Percentiles rank a stretch among this genome's conserved stretches.
These are phyloP conservation scores for Zygotorulaspora danielsina DNA, from an alignment of 805 yeast species.

Conservation along the genomic window DNA sequence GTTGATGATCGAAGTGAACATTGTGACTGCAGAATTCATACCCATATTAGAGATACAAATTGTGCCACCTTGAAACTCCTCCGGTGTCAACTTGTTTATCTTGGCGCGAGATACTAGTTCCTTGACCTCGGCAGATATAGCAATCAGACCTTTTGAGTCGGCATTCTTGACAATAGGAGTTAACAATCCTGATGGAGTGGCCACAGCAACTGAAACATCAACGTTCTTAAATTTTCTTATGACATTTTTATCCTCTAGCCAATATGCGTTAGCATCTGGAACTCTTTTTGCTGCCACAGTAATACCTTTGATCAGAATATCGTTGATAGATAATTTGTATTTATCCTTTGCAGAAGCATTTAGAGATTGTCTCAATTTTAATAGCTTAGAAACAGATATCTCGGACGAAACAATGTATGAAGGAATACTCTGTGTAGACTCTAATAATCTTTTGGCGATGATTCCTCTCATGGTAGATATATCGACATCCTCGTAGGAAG, in stretches of 20 bases:
- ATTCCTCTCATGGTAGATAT: slow-evolving; percentile 89
- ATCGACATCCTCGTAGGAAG: slow-evolving; percentile 76
- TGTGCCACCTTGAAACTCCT: slow-evolving; percentile 99
- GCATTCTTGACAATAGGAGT: slow-evolving; percentile 94
- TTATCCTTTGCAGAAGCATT: slow-evolving; percentile 81
- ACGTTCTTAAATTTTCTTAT: slow-evolving; percentile 89
- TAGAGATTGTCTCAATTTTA: slow-evolving; percentile 86
- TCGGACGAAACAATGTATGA: slow-evolving; percentile 87
- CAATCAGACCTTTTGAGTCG: slow-evolving; percentile 76
- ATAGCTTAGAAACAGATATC: slow-evolving; percentile 80
- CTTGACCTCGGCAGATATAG: slow-evolving; percentile 80
- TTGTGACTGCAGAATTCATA: slow-evolving; percentile 90
- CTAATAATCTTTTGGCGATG: slow-evolving; percentile 81
- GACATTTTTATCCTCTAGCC: slow-evolving; percentile 84
- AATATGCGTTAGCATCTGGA: slow-evolving; percentile 90
- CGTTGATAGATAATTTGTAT: slow-evolving; percentile 90
- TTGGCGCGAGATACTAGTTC: slow-evolving; percentile 96
- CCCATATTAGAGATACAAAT: slow-evolving; percentile 98
- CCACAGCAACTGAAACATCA: slow-evolving; percentile 97
- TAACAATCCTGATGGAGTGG: slow-evolving; percentile 94
- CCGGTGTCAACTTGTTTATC: slow-evolving; percentile 86
- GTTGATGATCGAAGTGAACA: slow-evolving; percentile 95
- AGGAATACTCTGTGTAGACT: slow-evolving; percentile 84
- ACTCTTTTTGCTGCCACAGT: slow-evolving; percentile 86
- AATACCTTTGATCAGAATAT: slow-evolving; percentile 88